Conservation (phyloP, 1,284 basidiomycete genomes). For the Moesziomyces sp. region DNA sequence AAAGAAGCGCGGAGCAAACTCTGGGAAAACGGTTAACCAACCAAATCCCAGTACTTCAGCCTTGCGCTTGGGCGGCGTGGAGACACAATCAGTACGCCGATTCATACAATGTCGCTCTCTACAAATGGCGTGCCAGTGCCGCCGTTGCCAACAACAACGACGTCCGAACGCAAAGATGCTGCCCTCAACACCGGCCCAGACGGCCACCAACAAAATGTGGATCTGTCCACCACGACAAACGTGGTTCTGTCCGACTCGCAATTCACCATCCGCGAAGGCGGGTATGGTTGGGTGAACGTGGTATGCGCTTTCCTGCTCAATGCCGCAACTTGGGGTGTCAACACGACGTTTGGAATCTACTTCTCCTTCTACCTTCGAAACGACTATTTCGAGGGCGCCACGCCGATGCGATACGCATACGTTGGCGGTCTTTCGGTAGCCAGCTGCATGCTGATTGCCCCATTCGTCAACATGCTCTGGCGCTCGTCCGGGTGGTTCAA, state of each 20-base stretch:
- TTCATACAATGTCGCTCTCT: slow-evolving; percentile 5
- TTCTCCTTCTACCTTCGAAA: slow-evolving; percentile 69
- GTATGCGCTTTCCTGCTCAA: slow-evolving; percentile 65
- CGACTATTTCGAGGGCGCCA: slow-evolving; percentile 68
- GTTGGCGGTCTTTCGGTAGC: slow-evolving; percentile 69
- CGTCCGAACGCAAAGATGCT: not conserved
- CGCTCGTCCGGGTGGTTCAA: slow-evolving; percentile 64
- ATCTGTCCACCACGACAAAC: slow-evolving; percentile 34
- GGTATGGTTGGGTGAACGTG: slow-evolving; percentile 70
- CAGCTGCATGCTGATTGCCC: slow-evolving; percentile 66
- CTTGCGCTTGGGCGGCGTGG: not conserved
- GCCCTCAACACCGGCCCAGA: not conserved
- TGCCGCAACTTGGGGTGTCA: slow-evolving; percentile 68
- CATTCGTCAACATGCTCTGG: slow-evolving; percentile 68
- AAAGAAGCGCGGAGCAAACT: no score
- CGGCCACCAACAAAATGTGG: slow-evolving; percentile 1
- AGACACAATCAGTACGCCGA: not conserved
- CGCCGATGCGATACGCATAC: slow-evolving; percentile 69
- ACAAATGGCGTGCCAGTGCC: not conserved
- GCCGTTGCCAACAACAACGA: not conserved
- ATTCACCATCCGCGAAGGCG: slow-evolving; percentile 67
- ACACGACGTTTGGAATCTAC: slow-evolving; percentile 70
- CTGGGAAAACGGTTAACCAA: no score
- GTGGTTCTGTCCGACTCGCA: slow-evolving; percentile 33
- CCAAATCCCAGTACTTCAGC: not conserved